These are phyloP conservation scores for Solanum peruvianum DNA, from an alignment of 257 asterid genomes.

Conservation along the genomic window DNA sequence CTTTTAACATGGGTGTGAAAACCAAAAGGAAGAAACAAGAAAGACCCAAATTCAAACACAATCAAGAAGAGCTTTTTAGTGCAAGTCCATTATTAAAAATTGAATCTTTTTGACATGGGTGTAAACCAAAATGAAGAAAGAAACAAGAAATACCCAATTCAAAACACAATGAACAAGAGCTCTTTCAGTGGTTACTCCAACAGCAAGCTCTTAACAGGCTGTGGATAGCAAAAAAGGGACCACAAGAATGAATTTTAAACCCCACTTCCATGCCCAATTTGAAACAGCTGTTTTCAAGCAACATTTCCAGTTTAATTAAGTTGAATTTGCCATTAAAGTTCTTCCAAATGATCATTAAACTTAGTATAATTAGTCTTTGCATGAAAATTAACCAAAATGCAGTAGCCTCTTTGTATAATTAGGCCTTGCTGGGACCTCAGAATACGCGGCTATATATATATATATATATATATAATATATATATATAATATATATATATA, in stretches of 20 bases:
- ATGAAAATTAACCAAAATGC: background rate
- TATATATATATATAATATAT: background rate
- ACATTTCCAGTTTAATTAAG: background rate
- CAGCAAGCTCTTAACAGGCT: conserved; percentile 36
- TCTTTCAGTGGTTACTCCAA: conserved; percentile 5
- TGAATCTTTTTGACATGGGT: background rate
- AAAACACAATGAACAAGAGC: background rate
- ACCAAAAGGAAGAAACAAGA: background rate
- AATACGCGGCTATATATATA: background rate
- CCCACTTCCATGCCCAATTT: background rate
- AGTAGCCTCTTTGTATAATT: background rate
- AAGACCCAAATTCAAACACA: background rate
- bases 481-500: background rate
- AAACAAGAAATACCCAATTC: background rate
- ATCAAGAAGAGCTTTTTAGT: conserved; percentile 2
- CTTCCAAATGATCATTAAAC: background rate
- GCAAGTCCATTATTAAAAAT: background rate
- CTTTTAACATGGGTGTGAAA: conserved; percentile 10
- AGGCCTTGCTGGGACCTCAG: background rate
- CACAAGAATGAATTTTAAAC: background rate
- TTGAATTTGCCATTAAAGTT: background rate
- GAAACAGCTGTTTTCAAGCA: background rate
- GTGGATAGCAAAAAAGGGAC: background rate
- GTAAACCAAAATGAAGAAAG: background rate
- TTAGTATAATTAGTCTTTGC: background rate